phyloP scores from a whole-genome alignment of 108 stramenopile species.

The Fragilariopsis cylindrus region DNA sequence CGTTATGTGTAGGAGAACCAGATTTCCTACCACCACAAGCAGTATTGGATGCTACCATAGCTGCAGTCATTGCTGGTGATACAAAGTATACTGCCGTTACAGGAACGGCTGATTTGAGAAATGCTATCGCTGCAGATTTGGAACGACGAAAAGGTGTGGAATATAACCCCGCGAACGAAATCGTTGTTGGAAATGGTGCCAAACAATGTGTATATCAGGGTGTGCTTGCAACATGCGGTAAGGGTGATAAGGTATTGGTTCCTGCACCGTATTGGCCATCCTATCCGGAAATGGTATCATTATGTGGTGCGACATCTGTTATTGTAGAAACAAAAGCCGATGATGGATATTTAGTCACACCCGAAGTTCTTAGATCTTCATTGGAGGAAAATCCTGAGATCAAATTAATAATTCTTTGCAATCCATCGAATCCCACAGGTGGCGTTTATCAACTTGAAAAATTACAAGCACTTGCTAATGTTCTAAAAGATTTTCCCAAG shows the following conservation, averaged over 20 bases:
- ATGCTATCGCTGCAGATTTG: conserved; percentile 91
- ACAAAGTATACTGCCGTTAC: conserved; percentile 95
- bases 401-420: conserved; percentile 93
- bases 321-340: conserved; percentile 81
- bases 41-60: conserved; percentile 79
- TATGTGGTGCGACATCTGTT: conserved; percentile 87
- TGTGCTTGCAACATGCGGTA: conserved; percentile 80
- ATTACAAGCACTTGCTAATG: conserved; percentile 65
- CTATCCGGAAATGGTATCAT: conserved; percentile 94
- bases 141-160: conserved; percentile 73
- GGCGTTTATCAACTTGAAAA: conserved; percentile 73
- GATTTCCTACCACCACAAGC: conserved; percentile 89
- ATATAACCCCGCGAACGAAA: conserved; percentile 82
- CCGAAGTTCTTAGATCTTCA: conserved; percentile 61
- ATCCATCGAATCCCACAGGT: conserved; percentile 96
- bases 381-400: conserved; percentile 63
- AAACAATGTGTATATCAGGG: conserved; percentile 96
- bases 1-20: conserved; percentile 97
- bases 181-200: conserved; percentile 95
- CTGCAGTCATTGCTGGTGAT: conserved; percentile 65
- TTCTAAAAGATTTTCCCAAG: conserved; percentile 66
- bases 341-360: conserved; percentile 83
- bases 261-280: conserved; percentile 97
- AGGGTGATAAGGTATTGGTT: conserved; percentile 90
- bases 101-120: conserved; percentile 80